Percentiles rank a stretch among this genome's conserved stretches.
phyloP scores from a whole-genome alignment of 1,139 yeast genomes.

The Candida glucosophila region DNA sequence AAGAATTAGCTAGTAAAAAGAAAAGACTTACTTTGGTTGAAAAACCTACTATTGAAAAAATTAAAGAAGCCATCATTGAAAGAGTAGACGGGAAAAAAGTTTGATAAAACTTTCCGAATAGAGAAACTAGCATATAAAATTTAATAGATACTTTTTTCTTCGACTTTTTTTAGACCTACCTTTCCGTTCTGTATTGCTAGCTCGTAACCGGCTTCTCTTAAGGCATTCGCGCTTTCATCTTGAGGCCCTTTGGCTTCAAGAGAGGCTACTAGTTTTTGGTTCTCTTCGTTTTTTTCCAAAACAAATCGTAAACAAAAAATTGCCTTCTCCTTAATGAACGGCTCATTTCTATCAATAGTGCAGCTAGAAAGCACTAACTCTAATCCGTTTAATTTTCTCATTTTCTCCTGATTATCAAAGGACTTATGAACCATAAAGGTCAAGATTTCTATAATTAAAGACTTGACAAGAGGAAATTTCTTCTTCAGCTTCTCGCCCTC shows the following conservation, averaged over 20 bases:
- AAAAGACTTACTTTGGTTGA: slow-evolving; percentile 74
- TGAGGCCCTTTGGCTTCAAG: slow-evolving; percentile 29
- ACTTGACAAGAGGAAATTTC: slow-evolving; percentile 52
- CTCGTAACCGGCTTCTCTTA: slow-evolving; percentile 34
- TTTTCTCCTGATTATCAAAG: slow-evolving; percentile 52
- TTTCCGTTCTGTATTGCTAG: slow-evolving; percentile 30
- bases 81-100: slow-evolving; percentile 44
- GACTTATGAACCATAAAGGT: slow-evolving; percentile 47
- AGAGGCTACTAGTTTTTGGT: slow-evolving; percentile 65
- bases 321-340: slow-evolving; percentile 79
- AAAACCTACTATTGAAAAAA: slow-evolving; percentile 61
- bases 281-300: slow-evolving; percentile 51
- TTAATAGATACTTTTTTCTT: slow-evolving; percentile 2
- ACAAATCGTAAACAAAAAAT: slow-evolving; percentile 69
- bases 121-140: slow-evolving; percentile 1
- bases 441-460: slow-evolving; percentile 52
- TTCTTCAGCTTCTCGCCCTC: slow-evolving; percentile 11
- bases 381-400: slow-evolving; percentile 61
- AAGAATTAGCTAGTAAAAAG: slow-evolving; percentile 57
- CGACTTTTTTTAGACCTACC: slow-evolving; percentile 13
- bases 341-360: slow-evolving; percentile 79
- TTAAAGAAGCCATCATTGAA: slow-evolving; percentile 67
- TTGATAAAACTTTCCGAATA: background rate
- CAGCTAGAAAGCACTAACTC: slow-evolving; percentile 72
- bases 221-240: slow-evolving; percentile 17